phyloP scores from a whole-genome alignment of 345 rosid genomes.

The Adansonia digitata region DNA sequence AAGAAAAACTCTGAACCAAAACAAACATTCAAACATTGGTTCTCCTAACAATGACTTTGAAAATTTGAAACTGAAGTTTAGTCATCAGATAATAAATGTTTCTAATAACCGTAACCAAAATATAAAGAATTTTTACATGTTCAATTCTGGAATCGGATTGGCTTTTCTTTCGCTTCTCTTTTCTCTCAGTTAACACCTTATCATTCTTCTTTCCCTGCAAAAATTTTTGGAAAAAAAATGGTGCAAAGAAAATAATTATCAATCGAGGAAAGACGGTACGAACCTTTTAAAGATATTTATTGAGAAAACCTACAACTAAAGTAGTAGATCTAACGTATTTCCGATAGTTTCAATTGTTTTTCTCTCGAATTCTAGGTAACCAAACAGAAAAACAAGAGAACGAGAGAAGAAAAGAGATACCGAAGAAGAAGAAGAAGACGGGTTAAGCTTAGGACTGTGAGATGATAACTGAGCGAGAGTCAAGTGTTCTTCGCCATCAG shows the following conservation, averaged over 20 bases:
- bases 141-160: constrained; percentile 23
- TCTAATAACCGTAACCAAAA: not conserved
- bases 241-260: not conserved
- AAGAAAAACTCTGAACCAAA: not conserved
- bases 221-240: no score
- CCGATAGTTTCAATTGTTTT: not conserved
- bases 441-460: not conserved
- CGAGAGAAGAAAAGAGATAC: not conserved
- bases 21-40: not conserved
- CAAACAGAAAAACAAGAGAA: not conserved
- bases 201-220: constrained; percentile 19
- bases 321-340: constrained; percentile 7
- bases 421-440: constrained; percentile 9
- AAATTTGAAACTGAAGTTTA: not conserved
- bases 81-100: not conserved
- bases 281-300: no score
- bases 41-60: not conserved
- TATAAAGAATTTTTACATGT: constrained; percentile 10
- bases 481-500: not conserved
- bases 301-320: no score
- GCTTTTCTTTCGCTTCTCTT: constrained; percentile 23
- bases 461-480: not conserved
- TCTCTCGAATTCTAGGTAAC: not conserved
- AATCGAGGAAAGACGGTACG: not conserved
- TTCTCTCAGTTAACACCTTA: constrained; percentile 5